A percentile compares a stretch with the other conserved stretches of the same genome.
Evolutionary conservation across 306 rosid species (phyloP).

Genomic region (Lupinus albus): DNA sequence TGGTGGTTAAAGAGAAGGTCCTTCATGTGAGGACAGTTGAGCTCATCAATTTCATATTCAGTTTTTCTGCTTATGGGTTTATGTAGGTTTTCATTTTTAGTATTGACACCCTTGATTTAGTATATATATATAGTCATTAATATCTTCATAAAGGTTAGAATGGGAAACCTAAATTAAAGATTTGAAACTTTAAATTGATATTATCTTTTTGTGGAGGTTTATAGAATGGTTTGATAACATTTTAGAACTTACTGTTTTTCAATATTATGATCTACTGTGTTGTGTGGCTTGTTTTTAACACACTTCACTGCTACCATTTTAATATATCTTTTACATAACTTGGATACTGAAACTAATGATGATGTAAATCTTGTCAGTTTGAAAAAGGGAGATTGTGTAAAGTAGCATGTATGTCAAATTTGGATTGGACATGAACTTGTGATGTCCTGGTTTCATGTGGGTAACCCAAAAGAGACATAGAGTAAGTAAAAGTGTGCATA

Average conservation of each 20-base stretch:
- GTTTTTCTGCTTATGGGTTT: constrained; percentile 40
- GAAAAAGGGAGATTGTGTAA: too few relatives aligned
- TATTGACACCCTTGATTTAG: constrained; percentile 29
- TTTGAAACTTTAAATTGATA: constrained; percentile 25
- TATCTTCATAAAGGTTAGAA: constrained; percentile 26
- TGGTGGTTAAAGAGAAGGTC: constrained; percentile 41
- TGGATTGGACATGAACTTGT: too few relatives aligned
- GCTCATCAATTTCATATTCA: constrained; percentile 45
- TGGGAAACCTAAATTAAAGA: constrained; percentile 25
- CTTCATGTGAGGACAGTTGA: constrained; percentile 45
- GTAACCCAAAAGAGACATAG: too few relatives aligned
- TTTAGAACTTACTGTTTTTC: neutral
- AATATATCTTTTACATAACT: neutral
- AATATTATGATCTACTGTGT: too few relatives aligned
- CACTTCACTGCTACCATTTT: neutral
- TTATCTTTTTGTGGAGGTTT: constrained; percentile 15
- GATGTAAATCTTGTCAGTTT: too few relatives aligned
- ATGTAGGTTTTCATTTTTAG: constrained; percentile 31
- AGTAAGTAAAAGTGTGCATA: too few relatives aligned
- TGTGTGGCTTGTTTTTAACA: too few relatives aligned
- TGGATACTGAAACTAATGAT: too few relatives aligned
- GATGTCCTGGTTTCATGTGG: too few relatives aligned
- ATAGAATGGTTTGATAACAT: neutral
- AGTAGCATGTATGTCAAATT: too few relatives aligned
- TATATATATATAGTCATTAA: constrained; percentile 26